Percentiles rank a stretch among this genome's conserved stretches.
These are phyloP conservation scores for Zygoascus biomembranicola DNA, from an alignment of 805 yeast genomes.

Conservation along the genomic window DNA sequence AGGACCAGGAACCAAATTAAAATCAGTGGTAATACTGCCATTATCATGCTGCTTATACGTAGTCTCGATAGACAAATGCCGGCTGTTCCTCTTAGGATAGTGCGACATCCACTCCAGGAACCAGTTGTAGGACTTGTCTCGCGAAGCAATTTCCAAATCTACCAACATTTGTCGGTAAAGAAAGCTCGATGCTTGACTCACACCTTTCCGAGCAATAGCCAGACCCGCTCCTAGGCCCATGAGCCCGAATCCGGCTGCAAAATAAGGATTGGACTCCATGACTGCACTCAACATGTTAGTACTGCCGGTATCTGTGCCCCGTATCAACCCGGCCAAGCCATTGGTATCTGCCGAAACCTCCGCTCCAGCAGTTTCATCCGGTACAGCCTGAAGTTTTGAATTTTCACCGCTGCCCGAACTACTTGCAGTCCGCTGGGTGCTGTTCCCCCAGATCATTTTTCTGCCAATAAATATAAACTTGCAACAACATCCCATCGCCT, in stretches of 20 bases:
- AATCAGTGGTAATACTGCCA: conserved; percentile 80
- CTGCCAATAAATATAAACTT: too few species aligned
- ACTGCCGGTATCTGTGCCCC: neutral
- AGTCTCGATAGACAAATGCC: conserved; percentile 89
- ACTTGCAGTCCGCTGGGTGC: too few species aligned
- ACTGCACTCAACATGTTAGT: neutral
- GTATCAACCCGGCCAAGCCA: neutral
- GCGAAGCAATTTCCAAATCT: conserved; percentile 86
- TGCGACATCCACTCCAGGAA: conserved; percentile 93
- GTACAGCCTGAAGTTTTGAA: too few species aligned
- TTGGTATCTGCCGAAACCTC: neutral
- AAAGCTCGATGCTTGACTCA: conserved; percentile 54
- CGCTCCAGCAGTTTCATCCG: neutral
- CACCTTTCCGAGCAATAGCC: conserved; percentile 66
- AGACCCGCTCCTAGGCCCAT: conserved; percentile 91
- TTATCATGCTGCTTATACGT: conserved; percentile 81
- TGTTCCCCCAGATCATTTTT: too few species aligned
- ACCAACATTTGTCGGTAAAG: conserved; percentile 77
- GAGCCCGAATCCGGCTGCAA: conserved; percentile 97
- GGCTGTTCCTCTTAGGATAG: conserved; percentile 61
- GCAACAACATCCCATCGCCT: neutral
- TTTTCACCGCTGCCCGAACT: too few species aligned
- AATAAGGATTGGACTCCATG: conserved; percentile 74
- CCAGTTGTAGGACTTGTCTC: conserved; percentile 92
- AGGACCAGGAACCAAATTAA: conserved; percentile 93